Conservation (phyloP, 495 filamentous ascomycete genomes). For the Tuber umbilicatum region DNA sequence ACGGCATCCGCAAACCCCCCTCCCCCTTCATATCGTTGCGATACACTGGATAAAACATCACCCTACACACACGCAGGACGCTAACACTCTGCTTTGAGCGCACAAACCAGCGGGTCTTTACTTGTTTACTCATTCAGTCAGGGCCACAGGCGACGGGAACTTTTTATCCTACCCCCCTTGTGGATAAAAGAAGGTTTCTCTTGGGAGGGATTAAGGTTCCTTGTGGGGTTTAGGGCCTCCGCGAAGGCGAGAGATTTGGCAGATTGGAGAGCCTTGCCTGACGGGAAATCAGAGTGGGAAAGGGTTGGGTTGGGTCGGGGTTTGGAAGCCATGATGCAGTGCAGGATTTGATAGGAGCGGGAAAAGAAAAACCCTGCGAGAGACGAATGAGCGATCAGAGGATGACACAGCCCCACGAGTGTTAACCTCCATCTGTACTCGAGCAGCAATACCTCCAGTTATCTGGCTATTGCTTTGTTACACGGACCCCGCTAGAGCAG, state of each 20-base stretch:
- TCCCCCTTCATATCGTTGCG: not conserved
- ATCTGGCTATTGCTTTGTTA: not conserved
- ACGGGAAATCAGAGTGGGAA: not conserved
- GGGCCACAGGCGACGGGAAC: not conserved
- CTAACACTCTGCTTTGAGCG: not conserved
- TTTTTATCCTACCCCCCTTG: not conserved
- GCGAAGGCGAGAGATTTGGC: constrained; percentile 18
- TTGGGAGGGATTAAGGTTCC: constrained; percentile 10
- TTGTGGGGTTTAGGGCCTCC: constrained; percentile 17
- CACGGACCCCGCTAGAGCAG: not conserved
- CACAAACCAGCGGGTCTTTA: not conserved
- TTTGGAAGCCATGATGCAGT: not conserved
- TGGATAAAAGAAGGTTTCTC: constrained; percentile 16
- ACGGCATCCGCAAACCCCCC: not conserved
- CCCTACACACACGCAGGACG: not conserved
- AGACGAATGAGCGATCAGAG: not conserved
- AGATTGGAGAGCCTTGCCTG: not conserved
- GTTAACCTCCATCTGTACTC: not conserved
- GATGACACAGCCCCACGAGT: constrained; percentile 3
- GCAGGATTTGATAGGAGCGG: not conserved
- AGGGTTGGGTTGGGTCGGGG: not conserved
- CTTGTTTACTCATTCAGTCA: not conserved
- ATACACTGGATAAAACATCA: constrained; percentile 2
- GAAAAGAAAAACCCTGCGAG: not conserved
- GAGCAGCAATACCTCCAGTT: not conserved